Evolutionary conservation across 495 filamentous ascomycete genomes (phyloP), one percentile per base, ranked within the genome.

Genomic region (Podospora sp.): DNA sequence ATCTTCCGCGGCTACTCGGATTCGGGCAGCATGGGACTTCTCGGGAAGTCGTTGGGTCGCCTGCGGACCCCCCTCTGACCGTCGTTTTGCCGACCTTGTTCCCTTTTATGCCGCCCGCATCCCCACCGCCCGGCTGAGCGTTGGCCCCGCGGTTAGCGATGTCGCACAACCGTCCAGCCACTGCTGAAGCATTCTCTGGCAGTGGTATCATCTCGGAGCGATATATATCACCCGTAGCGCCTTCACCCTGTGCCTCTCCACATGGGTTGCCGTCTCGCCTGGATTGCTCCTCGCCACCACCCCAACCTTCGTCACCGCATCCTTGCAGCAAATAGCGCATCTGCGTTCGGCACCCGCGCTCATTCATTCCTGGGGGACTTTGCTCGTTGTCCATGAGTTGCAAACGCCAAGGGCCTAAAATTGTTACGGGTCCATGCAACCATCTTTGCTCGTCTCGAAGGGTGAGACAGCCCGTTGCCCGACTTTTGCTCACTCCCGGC

Each of bases 251-350:
- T 58, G 52, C 35, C 29, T 65, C 52, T 49, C 29, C 63, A 46
- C 51, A 40, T 46, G 62, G 62, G 64, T 29, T 33, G 52, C 59
- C 56, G 64, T 66, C 55, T 60, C 50, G 64, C 52, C 56, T 66
- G 64, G 57, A 50, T n/a, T 66, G 63, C 21, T 52, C 35, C 60
- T 69, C 33, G 12, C 40, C 40, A 46, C 40, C 40, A 46, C 65
- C 65, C 56, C 24, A 66, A 49, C 11, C 33, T 29, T 59, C 35
- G 40, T 65, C 70, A 67, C 61, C 65, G 68, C 70, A 65, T 63
- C 65, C 69, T 60, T 56, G 68, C 68, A 70, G 65, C 70, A 65
- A 70, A 65, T 69, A 62, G 70, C 68, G 65, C 70, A 68, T 35
- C 40, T 35, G 24, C 21, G 49, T 58, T 60, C 53, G 60, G 46